Evolutionary conservation across 257 asterid species (phyloP), one percentile per base, ranked within the genome.

Genomic region (Cinchona pubescens): DNA sequence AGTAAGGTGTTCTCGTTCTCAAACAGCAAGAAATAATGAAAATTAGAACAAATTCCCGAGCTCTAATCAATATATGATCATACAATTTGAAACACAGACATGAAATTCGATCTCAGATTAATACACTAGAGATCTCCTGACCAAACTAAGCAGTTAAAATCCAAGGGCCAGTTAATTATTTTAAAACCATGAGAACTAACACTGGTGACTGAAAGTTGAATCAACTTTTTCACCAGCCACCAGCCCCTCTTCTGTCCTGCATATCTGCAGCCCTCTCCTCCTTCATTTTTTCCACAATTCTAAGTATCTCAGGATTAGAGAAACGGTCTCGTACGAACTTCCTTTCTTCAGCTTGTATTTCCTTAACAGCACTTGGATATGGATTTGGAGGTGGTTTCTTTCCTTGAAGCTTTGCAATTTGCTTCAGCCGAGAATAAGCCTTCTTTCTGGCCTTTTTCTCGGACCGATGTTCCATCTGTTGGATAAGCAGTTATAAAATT

Each of bases 321-420:
- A 91, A 92, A 23, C 98, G 91, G 60, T 88, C 97, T 29, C 71
- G 83, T 16, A 89, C 83, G 76, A 82, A 84, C 86, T 80, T 80
- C 79, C 85, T 87, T 82, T 91, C 96, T 85, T 92, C 97, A 21
- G 88, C 92, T 75, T 92, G 95, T 80, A 89, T 92, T 84, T 94
- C 95, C 75, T 85, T 89, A 69, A 90, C 43, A 71, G 97, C 93
- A 77, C 90, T 87, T 16, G 97, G 91, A 64, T 84, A 89, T 38
- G 98, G 97, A 66, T 90, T 90, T 66, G 93, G 90, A 79, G 93
- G 97, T 40, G 87, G 92, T 61, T 84, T 79, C 84, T 85, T 90
- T 7, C 97, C 97, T 72, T 85, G 93, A 72, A 83, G 91, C 73
- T 79, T 76, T 59, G 92, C 84, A 46, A 87, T 90, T 87, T 92